Percentiles rank a stretch among this genome's conserved stretches.
Conservation (phyloP, 1,284 basidiomycete genomes). For the Rhodotorula sp. region DNA sequence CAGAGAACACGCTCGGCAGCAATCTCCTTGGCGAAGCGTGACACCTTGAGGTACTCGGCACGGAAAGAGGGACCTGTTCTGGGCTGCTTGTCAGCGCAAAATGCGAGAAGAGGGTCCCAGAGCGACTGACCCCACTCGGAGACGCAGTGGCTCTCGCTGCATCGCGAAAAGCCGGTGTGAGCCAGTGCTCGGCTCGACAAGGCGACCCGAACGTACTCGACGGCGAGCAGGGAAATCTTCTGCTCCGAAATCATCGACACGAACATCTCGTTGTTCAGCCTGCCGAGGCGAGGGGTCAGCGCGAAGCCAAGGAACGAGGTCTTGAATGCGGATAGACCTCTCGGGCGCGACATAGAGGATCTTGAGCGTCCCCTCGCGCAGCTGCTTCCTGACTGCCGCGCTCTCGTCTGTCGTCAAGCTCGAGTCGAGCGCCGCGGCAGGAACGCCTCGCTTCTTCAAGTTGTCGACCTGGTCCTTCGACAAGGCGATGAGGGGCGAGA, state of each 20-base stretch:
- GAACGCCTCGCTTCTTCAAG: constrained; percentile 62
- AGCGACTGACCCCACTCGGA: constrained; percentile 52
- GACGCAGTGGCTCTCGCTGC: constrained; percentile 51
- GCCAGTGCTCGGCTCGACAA: constrained; percentile 41
- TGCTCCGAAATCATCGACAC: constrained; percentile 34
- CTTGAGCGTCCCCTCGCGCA: constrained; percentile 60
- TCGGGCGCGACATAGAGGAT: constrained; percentile 81
- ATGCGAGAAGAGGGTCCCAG: constrained; percentile 26
- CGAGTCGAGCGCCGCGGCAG: constrained; percentile 62
- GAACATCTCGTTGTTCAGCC: constrained; percentile 44
- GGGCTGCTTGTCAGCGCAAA: background rate
- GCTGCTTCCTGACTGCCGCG: constrained; percentile 57
- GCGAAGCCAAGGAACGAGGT: too few relatives aligned
- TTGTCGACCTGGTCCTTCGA: constrained; percentile 77
- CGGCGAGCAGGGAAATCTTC: constrained; percentile 35
- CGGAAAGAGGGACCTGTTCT: constrained; percentile 48
- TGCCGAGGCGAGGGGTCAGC: background rate
- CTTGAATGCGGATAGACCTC: constrained; percentile 13
- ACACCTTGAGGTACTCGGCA: constrained; percentile 45
- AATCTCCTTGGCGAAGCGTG: constrained; percentile 42
- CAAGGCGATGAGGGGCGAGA: constrained; percentile 57
- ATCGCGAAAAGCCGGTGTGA: constrained; percentile 38
- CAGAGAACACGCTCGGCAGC: constrained; percentile 44
- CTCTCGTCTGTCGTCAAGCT: constrained; percentile 61
- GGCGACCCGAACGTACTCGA: constrained; percentile 26